Percentiles rank a stretch among this genome's conserved stretches.
Conservation (phyloP, 2,329 filamentous ascomycete genomes). For the Aspergillus fischeri region DNA sequence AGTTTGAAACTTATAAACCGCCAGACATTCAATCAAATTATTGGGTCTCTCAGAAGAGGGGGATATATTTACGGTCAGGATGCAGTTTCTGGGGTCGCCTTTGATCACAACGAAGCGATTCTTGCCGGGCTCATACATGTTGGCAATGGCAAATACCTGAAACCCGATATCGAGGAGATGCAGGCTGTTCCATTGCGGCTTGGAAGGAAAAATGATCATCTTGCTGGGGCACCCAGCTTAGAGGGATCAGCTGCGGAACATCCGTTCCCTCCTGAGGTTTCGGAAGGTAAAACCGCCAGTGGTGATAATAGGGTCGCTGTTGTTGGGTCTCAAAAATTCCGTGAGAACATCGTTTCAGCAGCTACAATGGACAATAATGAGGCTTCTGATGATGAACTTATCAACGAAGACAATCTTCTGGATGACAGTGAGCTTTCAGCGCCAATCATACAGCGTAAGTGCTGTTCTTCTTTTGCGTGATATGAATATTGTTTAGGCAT, state of each 20-base stretch:
- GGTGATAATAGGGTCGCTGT: conserved; percentile 14
- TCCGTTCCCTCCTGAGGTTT: not conserved
- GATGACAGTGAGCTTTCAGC: conserved; percentile 78
- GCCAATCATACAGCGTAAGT: conserved; percentile 76
- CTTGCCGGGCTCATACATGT: conserved; percentile 69
- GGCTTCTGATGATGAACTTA: conserved; percentile 70
- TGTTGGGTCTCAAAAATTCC: not conserved
- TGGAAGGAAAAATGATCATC: conserved; percentile 56
- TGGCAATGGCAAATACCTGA: conserved; percentile 63
- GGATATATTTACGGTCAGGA: conserved; percentile 1
- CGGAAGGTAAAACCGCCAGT: conserved; percentile 37
- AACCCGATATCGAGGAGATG: conserved; percentile 60
- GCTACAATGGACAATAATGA: conserved; percentile 19
- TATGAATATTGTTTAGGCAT: not conserved
- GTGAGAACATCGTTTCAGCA: not conserved
- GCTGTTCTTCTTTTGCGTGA: not conserved
- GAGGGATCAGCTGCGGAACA: not conserved
- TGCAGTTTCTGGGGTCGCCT: conserved; percentile 15
- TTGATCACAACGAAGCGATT: conserved; percentile 72
- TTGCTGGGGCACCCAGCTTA: not conserved
- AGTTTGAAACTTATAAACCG: not conserved
- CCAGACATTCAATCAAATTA: not conserved
- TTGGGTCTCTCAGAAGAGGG: not conserved
- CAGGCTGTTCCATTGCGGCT: conserved; percentile 61
- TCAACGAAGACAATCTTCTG: conserved; percentile 85